A percentile compares a stretch with the other conserved stretches of the same genome.
These are phyloP conservation scores for Candida boleticola DNA, from an alignment of 805 yeast genomes.

Conservation along the genomic window DNA sequence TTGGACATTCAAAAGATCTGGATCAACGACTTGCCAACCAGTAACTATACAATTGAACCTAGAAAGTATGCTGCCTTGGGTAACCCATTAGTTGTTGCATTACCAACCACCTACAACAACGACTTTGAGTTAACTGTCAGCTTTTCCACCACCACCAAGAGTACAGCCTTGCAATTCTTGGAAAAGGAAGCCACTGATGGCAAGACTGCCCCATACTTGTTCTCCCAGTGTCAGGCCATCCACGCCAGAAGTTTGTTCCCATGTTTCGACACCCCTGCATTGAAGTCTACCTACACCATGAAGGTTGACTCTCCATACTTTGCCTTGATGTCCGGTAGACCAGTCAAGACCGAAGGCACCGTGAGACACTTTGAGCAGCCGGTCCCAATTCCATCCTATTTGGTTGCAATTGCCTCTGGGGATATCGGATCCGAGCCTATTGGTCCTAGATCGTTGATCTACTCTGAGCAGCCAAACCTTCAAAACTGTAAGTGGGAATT, in stretches of 20 bases:
- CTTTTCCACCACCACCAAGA: conserved; percentile 27
- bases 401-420: conserved; percentile 34
- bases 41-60: conserved; percentile 9
- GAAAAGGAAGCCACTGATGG: conserved; percentile 16
- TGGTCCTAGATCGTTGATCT: conserved; percentile 34
- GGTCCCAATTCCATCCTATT: conserved; percentile 34
- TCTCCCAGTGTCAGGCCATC: conserved; percentile 36
- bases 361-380: conserved; percentile 26
- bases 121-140: conserved; percentile 15
- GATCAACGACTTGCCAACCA: conserved; percentile 16
- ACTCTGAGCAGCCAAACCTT: conserved; percentile 25
- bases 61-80: conserved; percentile 23
- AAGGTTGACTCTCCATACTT: conserved; percentile 23
- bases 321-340: conserved; percentile 30
- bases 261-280: conserved; percentile 36
- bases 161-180: conserved; percentile 35
- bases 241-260: conserved; percentile 37
- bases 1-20: conserved; percentile 17
- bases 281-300: conserved; percentile 26
- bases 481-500: conserved; percentile 34
- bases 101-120: conserved; percentile 3
- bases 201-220: conserved; percentile 32
- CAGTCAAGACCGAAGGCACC: conserved; percentile 3
- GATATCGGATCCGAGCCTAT: conserved; percentile 26
- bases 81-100: conserved; percentile 19